Base-by-base conservation (phyloP, 1,139 yeast species). In the Yamadazyma blattariae region DNA sequence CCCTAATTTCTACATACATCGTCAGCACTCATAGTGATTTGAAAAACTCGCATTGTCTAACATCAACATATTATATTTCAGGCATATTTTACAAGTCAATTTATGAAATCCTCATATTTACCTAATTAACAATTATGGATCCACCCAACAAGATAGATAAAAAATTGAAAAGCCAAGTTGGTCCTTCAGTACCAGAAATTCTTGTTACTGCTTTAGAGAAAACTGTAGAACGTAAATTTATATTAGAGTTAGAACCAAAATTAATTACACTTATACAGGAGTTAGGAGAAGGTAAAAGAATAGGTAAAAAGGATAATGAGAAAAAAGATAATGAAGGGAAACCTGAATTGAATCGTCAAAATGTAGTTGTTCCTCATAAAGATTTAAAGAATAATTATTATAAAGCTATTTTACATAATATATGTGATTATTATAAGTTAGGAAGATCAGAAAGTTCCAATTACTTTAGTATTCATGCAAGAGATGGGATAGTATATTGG, bases 381-480 rank as follows among this genome's bases (percentile, higher is more conserved):
- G 30, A 28, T 14, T 28, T 28, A 14, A 18, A 19, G 10, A 83
- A 83, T 54, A 79, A 87, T 2, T 83, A 79, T 53, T 80, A 77
- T 46, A 59, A 90, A 44, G 59, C 83, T 26, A 57, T 83, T 36
- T 71, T 82, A 1, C 89, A 83, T 54, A 84, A 82, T 43, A 59
- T 82, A 22, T 85, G 89, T 12, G 83, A 79, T 27, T 81, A 81
- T 53, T 82, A 82, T 50, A 23, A 29, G 14, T 22, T 29, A 11
- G 25, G 22, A 9, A 19, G 30, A 28, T 28, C 30, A 14, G 30
- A 28, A 10, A 21, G 24, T 12, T 5, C 12, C 3, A 28, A n/a
- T 11, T 28, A 28, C 10, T 28, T 28, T 19, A 28, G 24, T 15
- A 19, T 28, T 28, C 30, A 28, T 19, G 23, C 30, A 2, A 18